Evolutionary conservation across 768 basidiomycete genomes (phyloP), one percentile per base, ranked within the genome.

Genomic region (Suillus decipiens): DNA sequence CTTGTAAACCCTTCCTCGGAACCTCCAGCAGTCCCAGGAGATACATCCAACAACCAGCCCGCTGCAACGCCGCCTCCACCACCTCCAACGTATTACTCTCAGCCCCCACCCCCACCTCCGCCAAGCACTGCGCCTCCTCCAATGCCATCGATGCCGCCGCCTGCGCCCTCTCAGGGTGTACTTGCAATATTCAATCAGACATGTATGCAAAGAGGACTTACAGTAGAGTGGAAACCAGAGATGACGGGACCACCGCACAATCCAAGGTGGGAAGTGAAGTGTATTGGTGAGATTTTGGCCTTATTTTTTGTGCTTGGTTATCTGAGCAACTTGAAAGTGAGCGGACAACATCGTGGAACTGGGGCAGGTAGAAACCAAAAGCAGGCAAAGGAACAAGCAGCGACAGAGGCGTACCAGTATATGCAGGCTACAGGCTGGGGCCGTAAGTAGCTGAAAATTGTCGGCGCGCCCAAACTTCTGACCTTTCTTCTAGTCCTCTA

Each of bases 321-420:
- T 24, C 63, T 65, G 22, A 64, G 54, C 9, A 60, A 37, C 10
- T 43, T n/a, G 33, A 1, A 59, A 89, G 88, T 89, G 28, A 81
- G 85, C 61, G 79, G 75, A 2, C 68, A 75, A n/a, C 78, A 81
- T 65, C 79, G 68, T 64, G 88, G 87, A 28, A 58, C 70, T 4
- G 88, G 86, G 0, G 65, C 56, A 4, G 88, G 84, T 24, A 85
- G 82, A 63, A 89, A 79, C 62, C 86, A 88, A 72, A 89, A 89
- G 66, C 54, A 74, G n/a, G 88, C 88, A 9, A 89, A 88, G 66
- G 86, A 89, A 74, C 83, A 86, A 64, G 88, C 88, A n/a, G 87
- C 86, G 37, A 81, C 82, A 43, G 76, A 82, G 60, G 87, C 88
- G 54, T 86, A 80, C 75, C 69, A 69, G 12, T 63, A 75, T 3